A percentile compares a stretch with the other conserved stretches of the same genome.
These are phyloP conservation scores for Asterella californica DNA, from an alignment of 225 moss, liverwort and hornwort genomes.

Conservation along the genomic window DNA sequence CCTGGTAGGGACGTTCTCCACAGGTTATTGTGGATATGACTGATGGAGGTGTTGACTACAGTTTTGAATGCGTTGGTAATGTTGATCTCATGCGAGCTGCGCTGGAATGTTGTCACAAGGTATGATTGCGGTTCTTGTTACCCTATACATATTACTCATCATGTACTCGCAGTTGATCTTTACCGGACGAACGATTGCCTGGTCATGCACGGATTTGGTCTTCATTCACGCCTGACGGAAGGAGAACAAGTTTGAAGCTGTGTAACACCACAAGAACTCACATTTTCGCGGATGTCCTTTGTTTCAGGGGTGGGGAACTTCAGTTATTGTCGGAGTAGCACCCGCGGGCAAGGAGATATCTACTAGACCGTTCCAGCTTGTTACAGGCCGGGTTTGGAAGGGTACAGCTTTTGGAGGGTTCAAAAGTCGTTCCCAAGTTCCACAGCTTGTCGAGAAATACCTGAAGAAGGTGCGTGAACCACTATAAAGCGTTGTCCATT, in stretches of 20 bases:
- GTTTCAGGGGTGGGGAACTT: constrained; percentile 85
- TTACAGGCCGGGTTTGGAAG: constrained; percentile 92
- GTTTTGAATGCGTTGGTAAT: constrained; percentile 94
- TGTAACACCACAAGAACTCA: not conserved
- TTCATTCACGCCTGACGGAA: not conserved
- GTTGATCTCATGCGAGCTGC: constrained; percentile 86
- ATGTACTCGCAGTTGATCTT: not conserved
- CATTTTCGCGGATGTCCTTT: not conserved
- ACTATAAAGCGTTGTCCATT: not conserved
- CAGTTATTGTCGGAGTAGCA: constrained; percentile 86
- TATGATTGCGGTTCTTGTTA: constrained; percentile 14
- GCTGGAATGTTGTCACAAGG: constrained; percentile 91
- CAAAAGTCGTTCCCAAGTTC: constrained; percentile 87
- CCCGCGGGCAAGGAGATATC: constrained; percentile 82
- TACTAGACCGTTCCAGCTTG: constrained; percentile 86
- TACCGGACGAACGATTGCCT: not conserved
- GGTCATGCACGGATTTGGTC: not conserved
- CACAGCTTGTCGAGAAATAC: constrained; percentile 81
- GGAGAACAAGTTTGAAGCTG: not conserved
- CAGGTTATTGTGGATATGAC: constrained; percentile 91
- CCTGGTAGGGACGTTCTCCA: not conserved
- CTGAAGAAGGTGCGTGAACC: constrained; percentile 59
- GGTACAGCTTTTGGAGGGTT: constrained; percentile 95
- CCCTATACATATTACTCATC: too few species aligned
- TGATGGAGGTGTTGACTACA: constrained; percentile 97